Conservation (phyloP, 1,284 basidiomycete species). For the Pyrrhoderma lamaoense region DNA sequence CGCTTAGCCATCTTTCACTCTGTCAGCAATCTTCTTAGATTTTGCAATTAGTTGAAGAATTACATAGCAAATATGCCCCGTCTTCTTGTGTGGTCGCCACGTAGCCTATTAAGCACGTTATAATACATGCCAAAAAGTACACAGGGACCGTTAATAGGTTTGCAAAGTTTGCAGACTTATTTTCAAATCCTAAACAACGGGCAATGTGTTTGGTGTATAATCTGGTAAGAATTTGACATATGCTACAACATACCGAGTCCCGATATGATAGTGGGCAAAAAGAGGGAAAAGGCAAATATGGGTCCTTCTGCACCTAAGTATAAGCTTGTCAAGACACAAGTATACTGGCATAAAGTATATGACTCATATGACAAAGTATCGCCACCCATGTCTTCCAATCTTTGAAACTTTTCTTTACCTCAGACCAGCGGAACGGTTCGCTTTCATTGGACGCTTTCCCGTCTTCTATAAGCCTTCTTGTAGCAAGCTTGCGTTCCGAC, state of each 20-base stretch:
- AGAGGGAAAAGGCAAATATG: conserved; percentile 66
- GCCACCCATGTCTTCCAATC: conserved; percentile 73
- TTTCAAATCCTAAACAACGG: conserved; percentile 28
- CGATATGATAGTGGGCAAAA: conserved; percentile 66
- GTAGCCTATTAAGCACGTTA: conserved; percentile 57
- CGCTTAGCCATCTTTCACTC: conserved; percentile 27
- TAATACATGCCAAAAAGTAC: conserved; percentile 51
- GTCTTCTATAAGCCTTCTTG: conserved; percentile 61
- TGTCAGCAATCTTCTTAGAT: background rate
- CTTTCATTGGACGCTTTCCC: conserved; percentile 56
- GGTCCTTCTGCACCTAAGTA: conserved; percentile 55
- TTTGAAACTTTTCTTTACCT: conserved; percentile 49
- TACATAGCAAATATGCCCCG: conserved; percentile 59
- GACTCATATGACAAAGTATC: conserved; percentile 32
- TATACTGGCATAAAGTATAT: conserved; percentile 26
- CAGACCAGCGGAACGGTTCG: no score
- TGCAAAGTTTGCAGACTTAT: conserved; percentile 48
- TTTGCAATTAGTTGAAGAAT: conserved; percentile 22
- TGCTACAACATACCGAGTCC: conserved; percentile 36
- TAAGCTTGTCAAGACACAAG: no score
- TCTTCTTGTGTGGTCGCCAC: conserved; percentile 53
- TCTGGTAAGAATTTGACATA: no score
- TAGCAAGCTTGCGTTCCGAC: conserved; percentile 57
- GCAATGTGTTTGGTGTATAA: no score
- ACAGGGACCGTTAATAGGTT: conserved; percentile 68